These are phyloP conservation scores for Pleurotus cornucopiae DNA, from an alignment of 768 basidiomycete genomes.

Conservation along the genomic window DNA sequence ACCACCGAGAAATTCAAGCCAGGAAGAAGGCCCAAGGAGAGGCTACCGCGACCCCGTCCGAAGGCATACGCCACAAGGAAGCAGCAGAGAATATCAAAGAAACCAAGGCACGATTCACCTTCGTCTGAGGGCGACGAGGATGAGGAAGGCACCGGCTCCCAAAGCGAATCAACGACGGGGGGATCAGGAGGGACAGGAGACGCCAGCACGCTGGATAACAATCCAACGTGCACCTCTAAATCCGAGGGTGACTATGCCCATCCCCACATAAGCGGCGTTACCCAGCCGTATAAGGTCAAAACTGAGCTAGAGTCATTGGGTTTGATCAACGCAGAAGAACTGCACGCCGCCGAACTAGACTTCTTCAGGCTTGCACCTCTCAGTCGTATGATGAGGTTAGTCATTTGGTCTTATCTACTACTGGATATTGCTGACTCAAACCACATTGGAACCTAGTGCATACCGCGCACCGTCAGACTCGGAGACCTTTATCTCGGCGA, in stretches of 20 bases:
- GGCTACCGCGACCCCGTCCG: slow-evolving; percentile 17
- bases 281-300: slow-evolving; percentile 41
- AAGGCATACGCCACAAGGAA: slow-evolving; percentile 8
- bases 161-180: background rate
- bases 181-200: too few species aligned
- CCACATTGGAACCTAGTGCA: background rate
- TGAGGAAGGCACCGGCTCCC: slow-evolving; percentile 3
- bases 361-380: slow-evolving; percentile 42
- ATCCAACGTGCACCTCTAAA: too few species aligned
- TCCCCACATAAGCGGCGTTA: slow-evolving; percentile 30
- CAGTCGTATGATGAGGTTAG: slow-evolving; percentile 35
- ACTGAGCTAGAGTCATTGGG: slow-evolving; percentile 36
- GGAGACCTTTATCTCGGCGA: slow-evolving; percentile 38
- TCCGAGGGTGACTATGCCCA: slow-evolving; percentile 8
- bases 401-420: background rate
- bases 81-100: background rate
- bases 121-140: background rate
- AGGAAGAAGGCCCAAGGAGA: slow-evolving; percentile 26
- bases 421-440: background rate
- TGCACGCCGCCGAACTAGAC: slow-evolving; percentile 41
- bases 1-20: slow-evolving; percentile 28
- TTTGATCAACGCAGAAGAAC: slow-evolving; percentile 34
- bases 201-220: too few species aligned
- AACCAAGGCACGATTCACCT: background rate
- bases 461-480: slow-evolving; percentile 11